Conservation (phyloP, 2,329 filamentous ascomycete species). For the Plenodomus lindquistii region DNA sequence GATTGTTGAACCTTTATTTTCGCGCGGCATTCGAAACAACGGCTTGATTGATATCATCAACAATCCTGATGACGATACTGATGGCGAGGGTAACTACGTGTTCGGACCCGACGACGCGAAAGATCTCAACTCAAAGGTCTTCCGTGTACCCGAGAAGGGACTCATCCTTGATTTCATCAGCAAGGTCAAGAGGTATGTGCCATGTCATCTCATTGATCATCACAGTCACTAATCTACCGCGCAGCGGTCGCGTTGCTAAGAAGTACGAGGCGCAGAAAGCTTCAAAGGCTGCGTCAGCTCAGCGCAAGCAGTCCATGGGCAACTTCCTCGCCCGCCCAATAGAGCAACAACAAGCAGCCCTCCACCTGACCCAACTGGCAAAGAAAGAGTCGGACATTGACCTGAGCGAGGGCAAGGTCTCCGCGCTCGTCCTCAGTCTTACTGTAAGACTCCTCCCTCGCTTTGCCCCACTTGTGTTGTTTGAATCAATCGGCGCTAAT, state of each 20-base stretch:
- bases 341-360: constrained; percentile 67
- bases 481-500: constrained; percentile 41
- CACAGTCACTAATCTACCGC: constrained; percentile 16
- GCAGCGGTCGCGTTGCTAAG: constrained; percentile 30
- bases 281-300: constrained; percentile 14
- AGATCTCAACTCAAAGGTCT: constrained; percentile 44
- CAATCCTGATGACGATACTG: constrained; percentile 48
- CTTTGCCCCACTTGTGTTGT: constrained; percentile 29
- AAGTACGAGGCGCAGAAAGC: constrained; percentile 14
- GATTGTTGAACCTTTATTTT: constrained; percentile 53
- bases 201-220: constrained; percentile 5
- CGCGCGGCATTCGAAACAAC: constrained; percentile 64
- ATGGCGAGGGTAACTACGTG: constrained; percentile 48
- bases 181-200: constrained; percentile 54
- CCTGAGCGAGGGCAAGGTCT: constrained; percentile 51
- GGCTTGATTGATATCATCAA: constrained; percentile 53
- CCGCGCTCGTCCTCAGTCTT: constrained; percentile 61
- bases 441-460: constrained; percentile 57
- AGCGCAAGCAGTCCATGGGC: constrained; percentile 31
- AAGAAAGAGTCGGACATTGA: constrained; percentile 55
- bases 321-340: constrained; percentile 45
- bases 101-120: constrained; percentile 48
- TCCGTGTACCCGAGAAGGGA: constrained; percentile 51
- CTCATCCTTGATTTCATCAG: constrained; percentile 64
- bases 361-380: constrained; percentile 64